Evolutionary conservation across 371 early-diverging fungal species (phyloP), one percentile per base, ranked within the genome.

Genomic region (Parasitella parasitica): DNA sequence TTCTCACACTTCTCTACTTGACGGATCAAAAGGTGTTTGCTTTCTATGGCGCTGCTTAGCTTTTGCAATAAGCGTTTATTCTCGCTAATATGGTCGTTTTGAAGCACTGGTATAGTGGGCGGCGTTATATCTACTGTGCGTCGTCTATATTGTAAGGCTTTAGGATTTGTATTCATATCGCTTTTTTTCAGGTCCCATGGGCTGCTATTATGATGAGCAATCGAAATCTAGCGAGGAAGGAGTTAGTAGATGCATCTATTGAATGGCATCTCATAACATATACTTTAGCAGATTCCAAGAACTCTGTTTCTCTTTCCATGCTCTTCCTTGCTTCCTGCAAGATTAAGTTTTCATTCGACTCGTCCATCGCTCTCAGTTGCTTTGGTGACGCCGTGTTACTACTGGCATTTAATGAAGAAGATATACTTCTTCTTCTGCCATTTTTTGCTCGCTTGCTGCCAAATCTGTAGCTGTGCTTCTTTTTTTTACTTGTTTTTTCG

Each of bases 1-100:
- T 66, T 59, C 60, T 81, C 81, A 1, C 75, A 70, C 20, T 66
- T 69, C 62, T 86, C 86, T 6, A 86, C 69, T 57, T 79, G 75
- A 30, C 57, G 55, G 20, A 81, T 70, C 7, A 84, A 62, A 15
- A 76, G 71, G 22, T 81, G 74, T 63, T 82, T 82, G 35, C 41
- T 50, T 4, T 69, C 68, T 4, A 74, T 54, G 18, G 49, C 28
- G 39, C 20, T 30, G 35, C 54, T 30, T 4, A 61, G 11, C 26
- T 46, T 59, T 58, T 64, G 57, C 48, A 63, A 11, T 4, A 59
- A 13, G 7, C 35, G 52, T 35, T 57, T 59, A 35, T 52, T 66
- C 36, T 60, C 60, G 27, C 32, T 61, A 11, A 57, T 53, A n/a
- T 41, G 16, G 12, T 58, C 58, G 15, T 30, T 43, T 53, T 53